Base-by-base conservation (phyloP, 164 flowering plant genomes). In the Euptelea pleiosperma region DNA sequence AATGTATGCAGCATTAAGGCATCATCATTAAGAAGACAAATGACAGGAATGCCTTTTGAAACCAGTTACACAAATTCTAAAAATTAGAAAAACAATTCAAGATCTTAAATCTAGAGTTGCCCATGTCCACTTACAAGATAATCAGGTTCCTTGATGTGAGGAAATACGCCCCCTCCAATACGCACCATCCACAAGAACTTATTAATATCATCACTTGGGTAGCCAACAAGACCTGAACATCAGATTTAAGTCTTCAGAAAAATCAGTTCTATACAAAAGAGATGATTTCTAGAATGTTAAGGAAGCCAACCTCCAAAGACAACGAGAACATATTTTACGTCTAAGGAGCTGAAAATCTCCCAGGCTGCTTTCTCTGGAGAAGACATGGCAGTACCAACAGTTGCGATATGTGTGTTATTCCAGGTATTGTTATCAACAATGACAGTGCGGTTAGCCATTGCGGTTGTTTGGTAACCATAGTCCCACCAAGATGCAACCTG, bases 401-500 rank as follows among this genome's bases (percentile, higher is more conserved):
- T 94, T 18, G 99, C 99, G 77, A 94, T 94, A 61, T 94, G 99
- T 25, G 99, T 91, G 79, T 94, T 94, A 60, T 94, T 94, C 99
- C 99, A 94, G 52, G 99, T 94, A 63, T 94, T 94, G 65, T 91
- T 94, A 69, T 94, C 99, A 66, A 94, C 99, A 63, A 94, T 85
- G 28, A 91, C 99, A 37, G 97, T 91, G 16, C 99, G 88, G 65
- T 94, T 94, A 28, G 97, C 99, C 97, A 94, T 94, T 8, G 99
- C 99, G 55, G 99, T 91, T 54, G 96, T 94, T 75, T 94, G 99
- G 66, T 94, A 94, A 50, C 99, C 99, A 67, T 94, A 91, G 60
- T 91, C 99, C 99, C 99, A 94, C 99, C 99, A 91, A 42, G 97
- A 91, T 51, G 97, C 97, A 79, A 94, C 97, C 99, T 94, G 77